Evolutionary conservation across 2,329 filamentous ascomycete genomes (phyloP).

Genomic region (Mycosphaerella sp.): DNA sequence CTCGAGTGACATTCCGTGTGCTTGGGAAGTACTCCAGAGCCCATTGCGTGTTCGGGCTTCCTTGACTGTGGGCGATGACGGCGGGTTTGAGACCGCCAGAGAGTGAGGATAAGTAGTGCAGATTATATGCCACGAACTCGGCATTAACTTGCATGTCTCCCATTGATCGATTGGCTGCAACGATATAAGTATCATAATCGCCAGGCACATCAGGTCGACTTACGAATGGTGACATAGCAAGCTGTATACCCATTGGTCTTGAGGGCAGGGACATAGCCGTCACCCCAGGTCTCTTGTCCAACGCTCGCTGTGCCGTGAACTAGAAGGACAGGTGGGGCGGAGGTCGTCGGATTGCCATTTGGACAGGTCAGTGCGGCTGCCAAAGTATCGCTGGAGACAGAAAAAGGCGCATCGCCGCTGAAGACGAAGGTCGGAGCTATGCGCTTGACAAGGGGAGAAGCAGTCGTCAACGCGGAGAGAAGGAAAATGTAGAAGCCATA

Average conservation of each 20-base stretch:
- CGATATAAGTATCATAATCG: background rate
- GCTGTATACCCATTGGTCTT: conserved; percentile 28
- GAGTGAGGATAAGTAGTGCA: conserved; percentile 28
- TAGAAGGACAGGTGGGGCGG: conserved; percentile 28
- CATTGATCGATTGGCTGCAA: conserved; percentile 26
- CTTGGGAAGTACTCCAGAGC: conserved; percentile 32
- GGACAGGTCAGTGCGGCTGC: conserved; percentile 29
- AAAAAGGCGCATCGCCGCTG: conserved; percentile 29
- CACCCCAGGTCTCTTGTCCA: conserved; percentile 27
- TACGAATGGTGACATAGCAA: conserved; percentile 31
- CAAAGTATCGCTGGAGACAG: conserved; percentile 22
- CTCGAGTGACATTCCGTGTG: conserved; percentile 23
- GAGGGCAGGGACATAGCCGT: conserved; percentile 30
- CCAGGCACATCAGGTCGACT: background rate
- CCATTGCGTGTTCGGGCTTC: conserved; percentile 31
- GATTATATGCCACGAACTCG: conserved; percentile 31
- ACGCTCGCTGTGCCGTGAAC: conserved; percentile 30
- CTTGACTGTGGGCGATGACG: conserved; percentile 30
- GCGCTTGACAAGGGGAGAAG: conserved; percentile 19
- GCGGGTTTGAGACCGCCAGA: conserved; percentile 26
- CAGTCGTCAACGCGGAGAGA: conserved; percentile 8
- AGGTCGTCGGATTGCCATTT: conserved; percentile 24
- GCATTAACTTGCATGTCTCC: conserved; percentile 32
- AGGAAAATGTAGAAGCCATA: conserved; percentile 9
- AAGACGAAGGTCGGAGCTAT: conserved; percentile 21